Conservation (phyloP, 2,329 filamentous ascomycete species). For the Raffaelea arxii region DNA sequence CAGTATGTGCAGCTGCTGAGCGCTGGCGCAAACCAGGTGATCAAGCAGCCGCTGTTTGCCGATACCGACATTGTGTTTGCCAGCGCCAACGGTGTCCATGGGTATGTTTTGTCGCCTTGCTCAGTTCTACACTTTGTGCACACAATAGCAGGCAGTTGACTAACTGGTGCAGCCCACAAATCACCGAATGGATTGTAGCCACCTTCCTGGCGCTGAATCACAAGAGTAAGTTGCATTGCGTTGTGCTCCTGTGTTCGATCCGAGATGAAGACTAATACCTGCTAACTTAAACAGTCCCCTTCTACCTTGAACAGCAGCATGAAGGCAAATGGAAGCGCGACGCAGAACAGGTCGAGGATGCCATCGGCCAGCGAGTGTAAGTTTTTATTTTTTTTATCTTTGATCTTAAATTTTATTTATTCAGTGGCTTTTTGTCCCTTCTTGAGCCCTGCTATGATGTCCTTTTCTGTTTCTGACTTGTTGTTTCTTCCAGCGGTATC, state of each 20-base stretch:
- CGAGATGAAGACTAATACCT: no score
- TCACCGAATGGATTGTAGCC: slow-evolving; percentile 45
- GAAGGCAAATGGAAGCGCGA: slow-evolving; percentile 32
- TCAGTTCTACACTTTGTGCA: no score
- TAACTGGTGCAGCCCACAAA: slow-evolving; percentile 35
- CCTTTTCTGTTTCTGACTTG: not conserved
- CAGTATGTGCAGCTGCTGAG: slow-evolving; percentile 44
- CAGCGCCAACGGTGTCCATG: slow-evolving; percentile 49
- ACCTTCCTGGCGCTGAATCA: slow-evolving; percentile 42
- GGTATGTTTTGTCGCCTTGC: slow-evolving; percentile 30
- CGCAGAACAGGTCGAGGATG: slow-evolving; percentile 26
- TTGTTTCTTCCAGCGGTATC: slow-evolving; percentile 30
- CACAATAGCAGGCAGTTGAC: no score
- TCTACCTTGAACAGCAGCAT: slow-evolving; percentile 34
- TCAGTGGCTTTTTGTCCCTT: not conserved
- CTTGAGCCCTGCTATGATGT: not conserved
- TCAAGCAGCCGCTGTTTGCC: slow-evolving; percentile 35
- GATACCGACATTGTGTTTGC: slow-evolving; percentile 41
- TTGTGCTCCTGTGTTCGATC: no score
- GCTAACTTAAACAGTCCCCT: slow-evolving; percentile 31
- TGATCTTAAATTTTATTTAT: not conserved
- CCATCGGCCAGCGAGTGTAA: slow-evolving; percentile 39
- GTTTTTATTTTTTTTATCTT: slow-evolving; percentile 12
- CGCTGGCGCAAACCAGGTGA: slow-evolving; percentile 42
- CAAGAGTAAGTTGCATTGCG: slow-evolving; percentile 24